Conservation (phyloP, 495 filamentous ascomycete species). For the Lichenothelia convexa region DNA sequence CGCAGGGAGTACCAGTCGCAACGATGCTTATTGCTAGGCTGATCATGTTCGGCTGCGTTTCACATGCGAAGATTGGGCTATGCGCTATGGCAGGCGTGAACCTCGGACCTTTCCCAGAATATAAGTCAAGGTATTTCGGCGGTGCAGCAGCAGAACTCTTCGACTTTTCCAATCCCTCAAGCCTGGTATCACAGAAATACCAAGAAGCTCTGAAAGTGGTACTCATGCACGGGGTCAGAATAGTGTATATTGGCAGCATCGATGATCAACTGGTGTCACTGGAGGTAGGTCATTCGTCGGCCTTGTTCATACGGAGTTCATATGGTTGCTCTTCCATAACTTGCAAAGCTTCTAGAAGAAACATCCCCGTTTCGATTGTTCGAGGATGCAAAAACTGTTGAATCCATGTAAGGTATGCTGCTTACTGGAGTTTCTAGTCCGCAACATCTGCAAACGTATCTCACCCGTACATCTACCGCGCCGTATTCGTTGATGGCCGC, state of each 20-base stretch:
- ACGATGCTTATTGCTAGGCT: slow-evolving; percentile 88
- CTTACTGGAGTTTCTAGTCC: slow-evolving; percentile 32
- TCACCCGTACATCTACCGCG: slow-evolving; percentile 83
- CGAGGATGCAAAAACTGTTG: background rate
- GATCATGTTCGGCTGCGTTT: slow-evolving; percentile 59
- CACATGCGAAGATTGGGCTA: slow-evolving; percentile 46
- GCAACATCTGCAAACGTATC: slow-evolving; percentile 64
- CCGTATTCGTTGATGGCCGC: slow-evolving; percentile 85
- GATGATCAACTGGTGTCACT: slow-evolving; percentile 92
- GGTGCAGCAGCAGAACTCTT: slow-evolving; percentile 83
- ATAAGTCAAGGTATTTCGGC: slow-evolving; percentile 67
- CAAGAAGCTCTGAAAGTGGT: slow-evolving; percentile 51
- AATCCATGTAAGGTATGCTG: too few species aligned
- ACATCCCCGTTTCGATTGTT: too few species aligned
- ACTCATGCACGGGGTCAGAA: slow-evolving; percentile 58
- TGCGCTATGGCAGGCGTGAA: slow-evolving; percentile 95
- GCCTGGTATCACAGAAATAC: slow-evolving; percentile 65
- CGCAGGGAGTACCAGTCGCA: slow-evolving; percentile 84
- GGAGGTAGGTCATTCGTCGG: slow-evolving; percentile 36
- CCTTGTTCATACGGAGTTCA: too few species aligned
- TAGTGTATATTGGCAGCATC: slow-evolving; percentile 78
- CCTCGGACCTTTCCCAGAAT: slow-evolving; percentile 74
- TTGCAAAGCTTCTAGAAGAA: too few species aligned
- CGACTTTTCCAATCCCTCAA: slow-evolving; percentile 67
- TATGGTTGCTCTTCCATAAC: too few species aligned